Conservation (phyloP, 2,329 filamentous ascomycete genomes). For the Coniosporium tulheliwenetii region DNA sequence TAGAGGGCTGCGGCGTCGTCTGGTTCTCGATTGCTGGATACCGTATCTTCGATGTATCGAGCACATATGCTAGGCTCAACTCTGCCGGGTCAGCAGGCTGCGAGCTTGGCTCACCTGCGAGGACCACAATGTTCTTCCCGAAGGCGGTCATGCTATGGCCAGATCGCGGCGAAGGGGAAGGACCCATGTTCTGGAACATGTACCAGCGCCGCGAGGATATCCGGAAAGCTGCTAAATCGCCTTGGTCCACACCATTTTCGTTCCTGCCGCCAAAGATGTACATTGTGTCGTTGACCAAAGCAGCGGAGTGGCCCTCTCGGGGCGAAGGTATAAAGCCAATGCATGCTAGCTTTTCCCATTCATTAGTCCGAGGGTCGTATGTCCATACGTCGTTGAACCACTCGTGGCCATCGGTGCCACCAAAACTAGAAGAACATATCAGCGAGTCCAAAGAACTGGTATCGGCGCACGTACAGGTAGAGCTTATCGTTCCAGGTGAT, state of each 20-base stretch:
- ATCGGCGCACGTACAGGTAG: slow-evolving; percentile 54
- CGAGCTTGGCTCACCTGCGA: slow-evolving; percentile 89
- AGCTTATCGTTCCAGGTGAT: slow-evolving; percentile 87
- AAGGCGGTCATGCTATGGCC: slow-evolving; percentile 97
- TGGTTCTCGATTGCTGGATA: slow-evolving; percentile 64
- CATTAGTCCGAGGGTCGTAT: slow-evolving; percentile 70
- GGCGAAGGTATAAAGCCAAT: slow-evolving; percentile 94
- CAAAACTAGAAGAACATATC: slow-evolving; percentile 47
- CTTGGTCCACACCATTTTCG: slow-evolving; percentile 81
- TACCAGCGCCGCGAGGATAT: slow-evolving; percentile 86
- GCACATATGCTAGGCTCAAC: slow-evolving; percentile 73
- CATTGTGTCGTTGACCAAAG: slow-evolving; percentile 95
- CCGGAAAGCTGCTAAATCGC: slow-evolving; percentile 76
- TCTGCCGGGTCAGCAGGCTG: slow-evolving; percentile 68
- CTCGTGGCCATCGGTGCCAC: slow-evolving; percentile 83
- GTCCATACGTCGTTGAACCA: slow-evolving; percentile 99
- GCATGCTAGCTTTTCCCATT: slow-evolving; percentile 81
- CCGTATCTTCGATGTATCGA: slow-evolving; percentile 91
- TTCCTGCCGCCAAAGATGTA: slow-evolving; percentile 96
- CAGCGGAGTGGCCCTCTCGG: slow-evolving; percentile 85
- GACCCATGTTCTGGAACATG: slow-evolving; percentile 99
- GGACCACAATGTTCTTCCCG: slow-evolving; percentile 79
- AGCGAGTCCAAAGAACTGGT: slow-evolving; percentile 1
- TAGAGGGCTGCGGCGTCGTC: slow-evolving; percentile 15
- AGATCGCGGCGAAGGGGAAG: slow-evolving; percentile 80